Evolutionary conservation across 257 asterid species (phyloP), one percentile per base, ranked within the genome.

Genomic region (Scutellaria galericulata): DNA sequence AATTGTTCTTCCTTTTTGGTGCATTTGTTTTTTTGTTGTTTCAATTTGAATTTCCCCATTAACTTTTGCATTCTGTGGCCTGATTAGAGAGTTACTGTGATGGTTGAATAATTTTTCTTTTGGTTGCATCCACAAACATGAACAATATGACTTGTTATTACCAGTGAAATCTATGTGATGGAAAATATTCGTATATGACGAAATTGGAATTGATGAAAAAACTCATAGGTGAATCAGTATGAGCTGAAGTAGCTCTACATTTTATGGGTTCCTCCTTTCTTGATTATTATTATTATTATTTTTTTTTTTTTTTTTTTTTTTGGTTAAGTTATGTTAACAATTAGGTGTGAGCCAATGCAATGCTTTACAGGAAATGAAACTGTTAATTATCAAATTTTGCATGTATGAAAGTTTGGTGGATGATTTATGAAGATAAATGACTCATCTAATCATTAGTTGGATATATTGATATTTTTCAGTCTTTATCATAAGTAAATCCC

Each of bases 401-500:
- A n/a, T 11, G 39, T 15, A 41, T 5, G 61, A 54, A 54, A 57
- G 27, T 15, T 52, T n/a, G 57, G 57, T 14, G 57, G 24, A 24
- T 52, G 12, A 1, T 15, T 52, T 15, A 15, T 52, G 57, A 11
- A 7, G 31, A 14, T 7, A 52, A 14, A 7, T 1, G 7, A 47
- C 53, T 51, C 11, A 5, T 51, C 24, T 5, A 3, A 18, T 42
- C 57, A 18, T 22, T 7, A 15, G 10, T 18, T 37, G 14, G 22
- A 58, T 51, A 7, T 18, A n/a, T 60, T 44, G 22, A 35, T 45
- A 42, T 37, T 37, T 9, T 61, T 46, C 11, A 56, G 66, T 73
- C 53, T 55, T 74, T 37, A 22, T 22, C 50, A 51, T 59, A 42
- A 47, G 14, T 65, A 42, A 24, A 10, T 54, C 14, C 60, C 8